A percentile compares a stretch with the other conserved stretches of the same genome.
phyloP scores from a whole-genome alignment of 192 early-diverging fungal genomes.

The Oehlia diaphana region DNA sequence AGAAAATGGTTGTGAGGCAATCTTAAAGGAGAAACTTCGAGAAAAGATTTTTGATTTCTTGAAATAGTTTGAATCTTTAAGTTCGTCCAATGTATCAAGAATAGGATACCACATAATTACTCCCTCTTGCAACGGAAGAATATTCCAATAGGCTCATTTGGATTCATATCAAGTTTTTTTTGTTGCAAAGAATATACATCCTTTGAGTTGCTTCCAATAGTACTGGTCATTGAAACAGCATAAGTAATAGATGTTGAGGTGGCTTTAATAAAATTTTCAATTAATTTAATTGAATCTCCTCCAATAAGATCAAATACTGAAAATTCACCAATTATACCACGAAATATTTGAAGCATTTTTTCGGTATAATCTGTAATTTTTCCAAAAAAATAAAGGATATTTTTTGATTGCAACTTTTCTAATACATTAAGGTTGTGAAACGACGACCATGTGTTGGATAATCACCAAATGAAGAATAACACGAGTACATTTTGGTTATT shows the following conservation, averaged over 20 bases:
- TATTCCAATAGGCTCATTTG: not conserved
- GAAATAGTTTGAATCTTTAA: conserved; percentile 12
- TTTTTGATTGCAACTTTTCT: too few relatives aligned
- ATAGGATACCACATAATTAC: not conserved
- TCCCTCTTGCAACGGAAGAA: not conserved
- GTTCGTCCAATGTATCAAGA: not conserved
- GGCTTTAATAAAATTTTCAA: not conserved
- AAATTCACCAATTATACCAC: conserved; percentile 27
- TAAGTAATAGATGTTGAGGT: too few relatives aligned
- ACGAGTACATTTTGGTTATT: too few relatives aligned
- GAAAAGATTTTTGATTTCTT: not conserved
- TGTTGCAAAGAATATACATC: not conserved
- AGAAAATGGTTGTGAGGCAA: conserved; percentile 12
- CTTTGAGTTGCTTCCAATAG: not conserved
- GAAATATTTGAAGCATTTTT: conserved; percentile 24
- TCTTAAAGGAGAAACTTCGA: conserved; percentile 7
- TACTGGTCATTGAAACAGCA: conserved; percentile 21
- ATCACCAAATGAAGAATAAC: too few relatives aligned
- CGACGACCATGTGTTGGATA: too few relatives aligned
- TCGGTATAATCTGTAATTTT: conserved; percentile 26
- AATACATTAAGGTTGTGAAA: too few relatives aligned
- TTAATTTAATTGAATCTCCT: conserved; percentile 2
- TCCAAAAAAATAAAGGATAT: not conserved
- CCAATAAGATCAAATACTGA: conserved; percentile 22
- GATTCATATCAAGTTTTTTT: not conserved